phyloP scores from a whole-genome alignment of 202 grass and related monocot genomes.

The Hordeum pubiflorum region DNA sequence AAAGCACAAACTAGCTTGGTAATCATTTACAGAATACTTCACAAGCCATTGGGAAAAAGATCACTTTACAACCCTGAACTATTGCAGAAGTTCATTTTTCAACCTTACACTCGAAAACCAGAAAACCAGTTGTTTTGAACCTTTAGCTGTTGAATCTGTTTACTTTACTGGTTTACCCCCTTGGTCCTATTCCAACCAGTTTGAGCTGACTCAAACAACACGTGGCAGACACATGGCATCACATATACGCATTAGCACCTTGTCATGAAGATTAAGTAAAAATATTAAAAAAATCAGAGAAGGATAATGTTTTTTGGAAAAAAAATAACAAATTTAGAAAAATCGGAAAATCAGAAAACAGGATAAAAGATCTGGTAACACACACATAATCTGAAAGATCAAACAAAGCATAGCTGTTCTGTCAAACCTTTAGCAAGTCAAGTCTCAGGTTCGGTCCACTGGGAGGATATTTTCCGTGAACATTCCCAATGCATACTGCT shows the following conservation, averaged over 20 bases:
- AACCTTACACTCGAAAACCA: neutral
- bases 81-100: neutral
- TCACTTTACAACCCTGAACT: neutral
- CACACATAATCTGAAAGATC: neutral
- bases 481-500: constrained; percentile 95
- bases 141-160: neutral
- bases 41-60: neutral
- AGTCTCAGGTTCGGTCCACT: constrained; percentile 65
- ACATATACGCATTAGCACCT: neutral
- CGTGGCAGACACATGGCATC: neutral
- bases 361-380: neutral
- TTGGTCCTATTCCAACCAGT: neutral
- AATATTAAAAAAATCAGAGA: neutral
- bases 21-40: neutral
- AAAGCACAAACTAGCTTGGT: neutral
- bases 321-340: neutral
- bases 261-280: neutral
- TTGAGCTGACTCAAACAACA: neutral
- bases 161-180: too few relatives aligned
- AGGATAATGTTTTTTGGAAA: neutral
- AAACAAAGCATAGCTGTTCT: constrained; percentile 1
- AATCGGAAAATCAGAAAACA: neutral
- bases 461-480: constrained; percentile 85
- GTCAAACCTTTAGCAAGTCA: constrained; percentile 72
- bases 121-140: neutral